Base-by-base conservation (phyloP, 148 eudicot genomes). In the Cornus suecica region DNA sequence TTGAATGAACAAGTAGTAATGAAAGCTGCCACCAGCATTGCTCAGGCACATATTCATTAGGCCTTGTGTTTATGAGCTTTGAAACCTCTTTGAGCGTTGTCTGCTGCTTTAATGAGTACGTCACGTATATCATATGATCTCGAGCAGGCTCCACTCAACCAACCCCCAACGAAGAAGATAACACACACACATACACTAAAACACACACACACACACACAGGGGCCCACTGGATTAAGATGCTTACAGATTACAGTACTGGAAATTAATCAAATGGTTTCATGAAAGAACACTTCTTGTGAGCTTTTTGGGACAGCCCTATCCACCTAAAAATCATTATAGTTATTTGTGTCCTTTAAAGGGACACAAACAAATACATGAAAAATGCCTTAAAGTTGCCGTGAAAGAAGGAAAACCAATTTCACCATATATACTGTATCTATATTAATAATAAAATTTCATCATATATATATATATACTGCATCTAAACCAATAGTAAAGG, bases 51-150 rank as follows among this genome's bases (percentile, higher is more conserved):
- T 52, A 52, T 52, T 20, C 22, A 20, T 20, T 52, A 52, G 0
- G 58, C 58, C 58, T 52, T 52, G 58, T 52, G 58, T 37, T 14
- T 1, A 58, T 14, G 62, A 58, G 62, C 23, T 20, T 58, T 58
- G 62, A 58, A 58, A 22, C 62, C 24, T 58, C 62, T 18, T 58
- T 22, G 8, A 58, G 3, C 24, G 8, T 58, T 18, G 62, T 58
- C 62, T 58, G 62, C 62, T 58, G 62, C 62, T 58, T 58, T 58
- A 58, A 58, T 58, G 62, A 58, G 62, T n/a, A 22, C 62, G n/a
- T 22, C 62, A 58, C 31, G n/a, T n/a, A 24, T 64, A 10, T 25
- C 31, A 26, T n/a, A 16, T 65, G 32, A 29, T 29, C 22, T 15
- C 9, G 4, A 3, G 2, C 32, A 3, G 9, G 9, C 0, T 24